Percentiles rank a stretch among this genome's conserved stretches.
These are phyloP conservation scores for Kitagawia praeruptora DNA, from an alignment of 129 eudicot species.

Conservation along the genomic window DNA sequence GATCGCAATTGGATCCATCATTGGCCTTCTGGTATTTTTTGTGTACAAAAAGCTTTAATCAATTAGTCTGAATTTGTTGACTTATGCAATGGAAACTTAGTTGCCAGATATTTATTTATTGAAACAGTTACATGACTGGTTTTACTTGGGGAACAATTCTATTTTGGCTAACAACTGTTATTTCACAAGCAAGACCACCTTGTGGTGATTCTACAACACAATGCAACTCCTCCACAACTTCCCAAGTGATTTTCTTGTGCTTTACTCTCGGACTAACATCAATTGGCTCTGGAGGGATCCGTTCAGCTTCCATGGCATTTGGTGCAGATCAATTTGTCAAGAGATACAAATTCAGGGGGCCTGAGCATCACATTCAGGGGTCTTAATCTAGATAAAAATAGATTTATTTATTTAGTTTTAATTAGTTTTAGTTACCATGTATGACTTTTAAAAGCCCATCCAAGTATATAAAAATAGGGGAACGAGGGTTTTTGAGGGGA, in stretches of 20 bases:
- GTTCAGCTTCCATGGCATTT: slow-evolving; percentile 40
- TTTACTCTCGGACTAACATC: slow-evolving; percentile 30
- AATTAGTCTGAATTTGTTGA: too few species aligned
- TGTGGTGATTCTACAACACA: neutral
- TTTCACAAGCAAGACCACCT: slow-evolving; percentile 32
- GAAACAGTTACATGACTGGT: neutral
- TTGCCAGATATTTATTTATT: too few species aligned
- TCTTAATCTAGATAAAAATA: too few species aligned
- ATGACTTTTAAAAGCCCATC: too few species aligned
- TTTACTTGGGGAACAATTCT: slow-evolving; percentile 26
- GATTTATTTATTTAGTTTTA: too few species aligned
- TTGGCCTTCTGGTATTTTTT: slow-evolving; percentile 16
- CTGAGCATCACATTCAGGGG: too few species aligned
- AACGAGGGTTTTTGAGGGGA: too few species aligned
- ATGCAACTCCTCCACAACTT: slow-evolving; percentile 15
- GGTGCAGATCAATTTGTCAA: slow-evolving; percentile 38
- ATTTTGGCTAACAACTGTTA: slow-evolving; percentile 27
- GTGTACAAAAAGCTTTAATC: too few species aligned
- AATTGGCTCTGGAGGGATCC: neutral
- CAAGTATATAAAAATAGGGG: too few species aligned
- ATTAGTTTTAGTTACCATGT: too few species aligned
- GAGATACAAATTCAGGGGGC: too few species aligned
- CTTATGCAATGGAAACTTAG: too few species aligned
- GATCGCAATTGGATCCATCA: slow-evolving; percentile 15
- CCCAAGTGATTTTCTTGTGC: slow-evolving; percentile 22